These are phyloP conservation scores for Trichoderma afroharzianum DNA, from an alignment of 2,329 filamentous ascomycete genomes.

Conservation along the genomic window DNA sequence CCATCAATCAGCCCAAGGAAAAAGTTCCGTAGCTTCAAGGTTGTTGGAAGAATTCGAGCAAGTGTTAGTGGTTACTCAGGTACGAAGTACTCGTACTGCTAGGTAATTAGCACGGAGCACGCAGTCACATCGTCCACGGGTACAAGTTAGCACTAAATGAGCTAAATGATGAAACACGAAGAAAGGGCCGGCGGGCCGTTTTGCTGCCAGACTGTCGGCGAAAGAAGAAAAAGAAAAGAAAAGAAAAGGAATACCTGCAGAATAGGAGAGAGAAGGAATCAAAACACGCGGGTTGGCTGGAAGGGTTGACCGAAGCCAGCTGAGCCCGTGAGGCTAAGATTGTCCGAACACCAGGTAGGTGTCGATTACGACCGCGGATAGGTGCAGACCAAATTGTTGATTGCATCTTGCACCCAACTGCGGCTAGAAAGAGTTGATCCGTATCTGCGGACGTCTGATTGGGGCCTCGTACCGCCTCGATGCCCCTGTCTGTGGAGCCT, in stretches of 20 bases:
- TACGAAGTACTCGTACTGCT: neutral
- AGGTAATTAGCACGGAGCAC: neutral
- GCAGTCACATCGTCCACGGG: neutral
- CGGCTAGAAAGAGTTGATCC: conserved; percentile 1
- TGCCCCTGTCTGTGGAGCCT: conserved; percentile 5
- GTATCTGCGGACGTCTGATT: neutral
- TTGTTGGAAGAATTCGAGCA: neutral
- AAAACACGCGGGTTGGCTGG: neutral
- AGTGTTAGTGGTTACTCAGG: neutral
- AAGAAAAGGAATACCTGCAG: neutral
- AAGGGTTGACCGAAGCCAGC: conserved; percentile 4
- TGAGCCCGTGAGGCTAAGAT: neutral
- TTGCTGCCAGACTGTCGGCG: neutral
- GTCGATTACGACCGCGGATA: conserved; percentile 13
- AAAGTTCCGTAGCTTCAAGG: neutral
- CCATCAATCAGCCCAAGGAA: neutral
- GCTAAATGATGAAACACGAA: conserved; percentile 18
- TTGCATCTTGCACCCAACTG: conserved; percentile 11
- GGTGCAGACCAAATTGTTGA: conserved; percentile 4
- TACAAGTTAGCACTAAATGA: neutral
- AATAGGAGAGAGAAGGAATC: neutral
- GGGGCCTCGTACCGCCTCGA: neutral
- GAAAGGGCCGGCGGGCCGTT: conserved; percentile 4
- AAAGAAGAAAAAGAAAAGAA: neutral
- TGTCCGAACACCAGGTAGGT: conserved; percentile 1